Evolutionary conservation across 495 filamentous ascomycete genomes (phyloP), one percentile per base, ranked within the genome.

Genomic region (Aspergillus saccharolyticus): DNA sequence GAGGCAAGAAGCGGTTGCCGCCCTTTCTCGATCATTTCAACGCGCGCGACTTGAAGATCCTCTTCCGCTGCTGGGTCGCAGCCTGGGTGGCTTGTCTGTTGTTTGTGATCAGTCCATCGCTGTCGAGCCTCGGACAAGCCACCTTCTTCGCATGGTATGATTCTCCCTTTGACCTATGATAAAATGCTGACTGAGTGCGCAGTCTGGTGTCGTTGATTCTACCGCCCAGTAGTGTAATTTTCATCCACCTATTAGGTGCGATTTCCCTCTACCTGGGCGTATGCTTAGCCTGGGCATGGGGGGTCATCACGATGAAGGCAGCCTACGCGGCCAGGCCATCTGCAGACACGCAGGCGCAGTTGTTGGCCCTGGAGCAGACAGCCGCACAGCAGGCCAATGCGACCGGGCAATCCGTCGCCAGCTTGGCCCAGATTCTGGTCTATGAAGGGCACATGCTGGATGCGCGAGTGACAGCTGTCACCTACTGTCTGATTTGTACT

Each of bases 11-110:
- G 33, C 54, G 49, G 0, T 43, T 77, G 47, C 75, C 75, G 3
- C 53, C 57, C 21, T 75, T 66, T 57, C 62, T 77, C 19, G 68
- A 77, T 52, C 75, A 78, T 54, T 77, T 77, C 70, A 76, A 76
- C 64, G 68, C 57, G 6, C 72, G 70, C 60, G 74, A 78, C 48
- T 60, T 79, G 33, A 78, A 78, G 63, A 64, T 71, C 18, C 59
- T 76, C 19, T 74, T 78, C 53, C 74, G 75, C 28, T 79, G 75
- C 44, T 70, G 66, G 47, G 62, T 74, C 5, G 74, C 71, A 6
- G 70, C 66, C 21, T 79, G 75, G 75, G 70, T 78, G 43, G 71
- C 70, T 0, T 66, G 63, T 4, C 58, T 79, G 42, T 58, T 79
- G 58, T 71, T 78, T 12, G 68, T 77, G 28, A 79, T 79, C 48